phyloP scores from a whole-genome alignment of 192 early-diverging fungal genomes.

The Coemansia sp. region DNA sequence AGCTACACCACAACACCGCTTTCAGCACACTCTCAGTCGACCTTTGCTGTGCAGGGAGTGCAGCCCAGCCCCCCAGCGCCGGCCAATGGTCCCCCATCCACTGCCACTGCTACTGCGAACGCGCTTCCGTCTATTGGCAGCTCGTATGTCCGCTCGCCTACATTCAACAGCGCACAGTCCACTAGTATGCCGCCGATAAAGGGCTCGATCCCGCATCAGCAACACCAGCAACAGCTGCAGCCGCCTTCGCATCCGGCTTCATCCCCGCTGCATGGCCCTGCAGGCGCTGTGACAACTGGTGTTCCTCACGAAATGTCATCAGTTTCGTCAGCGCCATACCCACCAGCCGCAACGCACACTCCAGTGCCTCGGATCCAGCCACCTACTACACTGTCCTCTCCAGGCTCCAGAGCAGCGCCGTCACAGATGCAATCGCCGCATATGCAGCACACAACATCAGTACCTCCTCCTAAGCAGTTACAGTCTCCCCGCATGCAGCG shows the following conservation, averaged over 20 bases:
- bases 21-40: constrained; percentile 41
- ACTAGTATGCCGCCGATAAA: constrained; percentile 35
- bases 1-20: constrained; percentile 30
- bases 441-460: constrained; percentile 40
- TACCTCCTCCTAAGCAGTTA: constrained; percentile 35
- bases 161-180: constrained; percentile 27
- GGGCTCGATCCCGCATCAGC: neutral
- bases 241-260: constrained; percentile 25
- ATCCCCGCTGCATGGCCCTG: constrained; percentile 28
- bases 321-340: constrained; percentile 6
- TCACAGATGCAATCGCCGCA: constrained; percentile 40
- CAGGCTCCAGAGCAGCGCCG: constrained; percentile 25
- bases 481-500: constrained; percentile 43
- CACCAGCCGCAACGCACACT: constrained; percentile 21
- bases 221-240: constrained; percentile 24
- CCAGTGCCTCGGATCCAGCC: constrained; percentile 30
- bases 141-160: constrained; percentile 44
- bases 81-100: neutral
- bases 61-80: constrained; percentile 17
- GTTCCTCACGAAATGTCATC: constrained; percentile 16
- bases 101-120: neutral
- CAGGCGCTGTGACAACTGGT: neutral
- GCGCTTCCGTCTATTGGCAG: constrained; percentile 34
- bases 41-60: constrained; percentile 16
- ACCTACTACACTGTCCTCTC: constrained; percentile 32